These are phyloP conservation scores for Pharnaceum exiguum DNA, from an alignment of 148 eudicot genomes.

Conservation along the genomic window DNA sequence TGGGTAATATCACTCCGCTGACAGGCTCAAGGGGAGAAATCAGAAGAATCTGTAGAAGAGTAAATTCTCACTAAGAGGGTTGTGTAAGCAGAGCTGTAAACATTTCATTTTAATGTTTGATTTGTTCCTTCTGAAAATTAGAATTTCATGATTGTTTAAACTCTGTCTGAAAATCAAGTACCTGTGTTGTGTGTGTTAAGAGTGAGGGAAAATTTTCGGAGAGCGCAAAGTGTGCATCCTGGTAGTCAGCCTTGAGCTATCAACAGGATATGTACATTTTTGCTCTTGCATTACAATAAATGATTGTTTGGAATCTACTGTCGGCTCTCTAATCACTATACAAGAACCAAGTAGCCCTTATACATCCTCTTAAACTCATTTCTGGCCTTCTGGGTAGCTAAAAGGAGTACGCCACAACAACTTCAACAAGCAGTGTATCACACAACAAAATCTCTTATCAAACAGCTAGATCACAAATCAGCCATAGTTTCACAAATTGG, in stretches of 20 bases:
- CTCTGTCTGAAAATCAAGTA: neutral
- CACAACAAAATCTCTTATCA: too few species aligned
- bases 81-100: too few species aligned
- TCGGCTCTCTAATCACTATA: too few species aligned
- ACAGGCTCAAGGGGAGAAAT: constrained; percentile 70
- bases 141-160: neutral
- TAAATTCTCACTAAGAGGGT: constrained; percentile 37
- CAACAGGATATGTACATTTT: constrained; percentile 14
- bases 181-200: neutral
- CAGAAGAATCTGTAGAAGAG: constrained; percentile 67
- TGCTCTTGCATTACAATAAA: constrained; percentile 9
- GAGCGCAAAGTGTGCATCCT: neutral
- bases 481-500: too few species aligned
- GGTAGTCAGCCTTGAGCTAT: neutral
- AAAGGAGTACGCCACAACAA: too few species aligned
- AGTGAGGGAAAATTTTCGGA: neutral
- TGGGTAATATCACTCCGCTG: constrained; percentile 77
- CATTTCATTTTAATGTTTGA: neutral
- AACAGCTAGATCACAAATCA: too few species aligned
- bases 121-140: neutral
- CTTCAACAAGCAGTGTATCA: too few species aligned
- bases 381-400: too few species aligned
- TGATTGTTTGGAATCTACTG: too few species aligned
- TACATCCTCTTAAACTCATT: too few species aligned
- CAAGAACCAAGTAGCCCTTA: too few species aligned